Conservation (phyloP, 768 basidiomycete genomes). For the Calvatia gigantea region DNA sequence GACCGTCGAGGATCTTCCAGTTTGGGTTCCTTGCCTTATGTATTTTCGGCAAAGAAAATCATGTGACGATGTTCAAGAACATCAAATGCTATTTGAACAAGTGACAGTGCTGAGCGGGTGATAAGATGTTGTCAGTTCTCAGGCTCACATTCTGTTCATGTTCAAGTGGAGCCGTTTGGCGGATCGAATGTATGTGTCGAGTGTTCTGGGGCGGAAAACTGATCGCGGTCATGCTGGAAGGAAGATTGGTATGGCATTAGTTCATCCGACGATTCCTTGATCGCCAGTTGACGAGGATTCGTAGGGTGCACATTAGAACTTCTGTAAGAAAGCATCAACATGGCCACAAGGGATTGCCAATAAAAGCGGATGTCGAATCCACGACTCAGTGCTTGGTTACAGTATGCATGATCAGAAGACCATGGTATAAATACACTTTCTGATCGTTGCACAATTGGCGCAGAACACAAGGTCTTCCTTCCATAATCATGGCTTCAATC, state of each 20-base stretch:
- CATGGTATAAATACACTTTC: not conserved
- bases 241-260: not conserved
- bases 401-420: constrained; percentile 4
- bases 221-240: not conserved
- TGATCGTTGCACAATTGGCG: not conserved
- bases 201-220: not conserved
- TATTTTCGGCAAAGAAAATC: constrained; percentile 12
- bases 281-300: too few relatives aligned
- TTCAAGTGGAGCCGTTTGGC: not conserved
- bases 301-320: too few relatives aligned
- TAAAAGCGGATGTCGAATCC: not conserved
- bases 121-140: constrained; percentile 5
- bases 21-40: constrained; percentile 22
- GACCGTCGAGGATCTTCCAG: constrained; percentile 17
- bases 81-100: not conserved
- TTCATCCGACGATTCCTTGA: too few relatives aligned
- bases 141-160: not conserved
- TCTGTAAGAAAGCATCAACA: not conserved
- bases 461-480: not conserved
- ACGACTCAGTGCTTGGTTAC: not conserved
- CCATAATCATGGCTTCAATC: not conserved
- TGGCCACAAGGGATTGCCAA: not conserved
- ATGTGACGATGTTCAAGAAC: constrained; percentile 13
- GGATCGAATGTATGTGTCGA: not conserved
- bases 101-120: constrained; percentile 1